Percentiles rank a stretch among this genome's conserved stretches.
These are phyloP conservation scores for Aspergillus phoenicis DNA, from an alignment of 2,329 filamentous ascomycete species.

Conservation along the genomic window DNA sequence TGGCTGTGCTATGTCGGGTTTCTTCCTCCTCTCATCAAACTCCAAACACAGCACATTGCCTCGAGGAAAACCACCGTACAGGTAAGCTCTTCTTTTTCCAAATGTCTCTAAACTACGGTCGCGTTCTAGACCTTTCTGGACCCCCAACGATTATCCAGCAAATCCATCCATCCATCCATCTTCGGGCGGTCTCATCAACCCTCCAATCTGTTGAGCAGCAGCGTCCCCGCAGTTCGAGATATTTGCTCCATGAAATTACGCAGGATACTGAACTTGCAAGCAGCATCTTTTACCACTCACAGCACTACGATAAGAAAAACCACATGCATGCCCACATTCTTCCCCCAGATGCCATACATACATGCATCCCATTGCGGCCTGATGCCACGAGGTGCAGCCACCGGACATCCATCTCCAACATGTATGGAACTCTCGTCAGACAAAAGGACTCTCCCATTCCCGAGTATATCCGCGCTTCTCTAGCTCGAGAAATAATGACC, in stretches of 20 bases:
- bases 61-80: background rate
- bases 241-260: background rate
- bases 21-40: too few species aligned
- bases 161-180: background rate
- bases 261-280: background rate
- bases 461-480: background rate
- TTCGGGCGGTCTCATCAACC: background rate
- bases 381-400: slow-evolving; percentile 1
- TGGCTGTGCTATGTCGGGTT: background rate
- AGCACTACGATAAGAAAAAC: background rate
- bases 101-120: background rate
- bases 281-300: background rate
- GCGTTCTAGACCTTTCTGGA: slow-evolving; percentile 3
- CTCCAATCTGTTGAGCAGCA: background rate
- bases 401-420: background rate
- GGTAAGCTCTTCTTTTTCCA: background rate
- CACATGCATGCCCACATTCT: background rate
- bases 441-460: background rate
- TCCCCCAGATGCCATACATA: background rate
- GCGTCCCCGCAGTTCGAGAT: background rate
- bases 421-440: background rate
- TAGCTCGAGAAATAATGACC: background rate
- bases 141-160: background rate
- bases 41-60: background rate
- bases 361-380: background rate